phyloP scores from a whole-genome alignment of 176 grass and related monocot species.

The Oryza punctata region DNA sequence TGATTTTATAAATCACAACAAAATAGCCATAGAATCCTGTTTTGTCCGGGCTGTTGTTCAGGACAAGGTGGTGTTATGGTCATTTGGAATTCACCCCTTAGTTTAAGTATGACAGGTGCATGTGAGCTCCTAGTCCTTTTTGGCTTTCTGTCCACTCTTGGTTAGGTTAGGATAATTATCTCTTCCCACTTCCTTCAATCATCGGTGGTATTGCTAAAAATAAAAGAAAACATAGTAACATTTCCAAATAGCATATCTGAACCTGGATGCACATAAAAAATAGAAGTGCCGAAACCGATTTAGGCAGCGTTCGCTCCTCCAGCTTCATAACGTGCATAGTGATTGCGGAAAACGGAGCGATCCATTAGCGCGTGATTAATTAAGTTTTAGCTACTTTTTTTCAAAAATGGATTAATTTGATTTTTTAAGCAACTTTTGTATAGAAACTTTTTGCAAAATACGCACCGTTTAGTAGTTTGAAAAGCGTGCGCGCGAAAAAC shows the following conservation, averaged over 20 bases:
- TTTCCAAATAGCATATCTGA: not conserved
- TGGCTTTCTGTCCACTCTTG: constrained; percentile 24
- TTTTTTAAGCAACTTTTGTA: no score
- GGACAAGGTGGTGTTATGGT: constrained; percentile 7
- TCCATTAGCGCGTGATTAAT: no score
- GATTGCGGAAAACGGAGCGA: no score
- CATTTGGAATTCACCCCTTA: not conserved
- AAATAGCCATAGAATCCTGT: constrained; percentile 1
- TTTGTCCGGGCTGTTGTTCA: constrained; percentile 9
- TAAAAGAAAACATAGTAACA: no score
- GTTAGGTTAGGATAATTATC: constrained; percentile 6
- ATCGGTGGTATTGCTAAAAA: not conserved
- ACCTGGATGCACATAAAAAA: not conserved
- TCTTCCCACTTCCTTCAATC: constrained; percentile 7
- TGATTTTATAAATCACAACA: constrained; percentile 14
- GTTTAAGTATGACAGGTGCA: constrained; percentile 30
- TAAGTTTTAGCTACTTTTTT: no score
- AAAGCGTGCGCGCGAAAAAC: no score
- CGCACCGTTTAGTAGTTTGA: no score
- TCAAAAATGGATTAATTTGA: no score
- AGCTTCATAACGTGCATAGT: no score
- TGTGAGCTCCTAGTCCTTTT: constrained; percentile 43
- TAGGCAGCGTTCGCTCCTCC: no score
- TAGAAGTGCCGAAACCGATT: not conserved
- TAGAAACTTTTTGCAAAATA: no score